Conservation (phyloP, 129 eudicot genomes). For the Smallanthus sonchifolius region DNA sequence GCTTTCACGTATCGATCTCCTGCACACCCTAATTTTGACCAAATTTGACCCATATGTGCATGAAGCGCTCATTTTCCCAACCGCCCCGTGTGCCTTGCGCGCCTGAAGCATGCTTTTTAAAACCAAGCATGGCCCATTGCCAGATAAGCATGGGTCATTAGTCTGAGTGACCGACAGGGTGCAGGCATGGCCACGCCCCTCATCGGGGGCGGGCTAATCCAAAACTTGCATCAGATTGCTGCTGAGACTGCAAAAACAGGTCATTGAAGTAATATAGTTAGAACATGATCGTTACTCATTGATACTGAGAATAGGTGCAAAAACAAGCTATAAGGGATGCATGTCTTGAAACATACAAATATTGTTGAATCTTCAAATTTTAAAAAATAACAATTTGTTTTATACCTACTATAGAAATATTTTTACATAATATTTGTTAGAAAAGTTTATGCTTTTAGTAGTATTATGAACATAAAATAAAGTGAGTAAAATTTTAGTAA, state of each 20-base stretch:
- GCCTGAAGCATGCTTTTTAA: background rate
- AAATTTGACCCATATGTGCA: background rate
- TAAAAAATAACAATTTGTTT: background rate
- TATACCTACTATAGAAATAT: background rate
- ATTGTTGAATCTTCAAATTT: background rate
- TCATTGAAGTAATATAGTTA: constrained; percentile 12
- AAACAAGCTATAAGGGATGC: background rate
- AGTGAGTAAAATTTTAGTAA: background rate
- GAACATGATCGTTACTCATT: background rate
- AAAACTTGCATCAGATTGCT: constrained; percentile 59
- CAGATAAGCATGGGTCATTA: background rate
- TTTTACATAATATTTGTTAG: background rate
- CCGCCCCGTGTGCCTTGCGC: background rate
- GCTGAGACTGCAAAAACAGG: constrained; percentile 54
- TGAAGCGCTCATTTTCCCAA: background rate
- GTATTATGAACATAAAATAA: background rate
- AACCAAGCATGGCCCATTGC: background rate
- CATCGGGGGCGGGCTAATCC: constrained; percentile 89
- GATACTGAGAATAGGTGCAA: constrained; percentile 25
- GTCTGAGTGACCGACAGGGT: constrained; percentile 29
- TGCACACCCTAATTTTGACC: background rate
- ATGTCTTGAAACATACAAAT: background rate
- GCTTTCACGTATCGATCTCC: background rate
- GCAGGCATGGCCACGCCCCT: constrained; percentile 71
- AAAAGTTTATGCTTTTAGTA: background rate